These are phyloP conservation scores for Lotmaria passim DNA, from an alignment of 208 protist species.

Conservation along the genomic window DNA sequence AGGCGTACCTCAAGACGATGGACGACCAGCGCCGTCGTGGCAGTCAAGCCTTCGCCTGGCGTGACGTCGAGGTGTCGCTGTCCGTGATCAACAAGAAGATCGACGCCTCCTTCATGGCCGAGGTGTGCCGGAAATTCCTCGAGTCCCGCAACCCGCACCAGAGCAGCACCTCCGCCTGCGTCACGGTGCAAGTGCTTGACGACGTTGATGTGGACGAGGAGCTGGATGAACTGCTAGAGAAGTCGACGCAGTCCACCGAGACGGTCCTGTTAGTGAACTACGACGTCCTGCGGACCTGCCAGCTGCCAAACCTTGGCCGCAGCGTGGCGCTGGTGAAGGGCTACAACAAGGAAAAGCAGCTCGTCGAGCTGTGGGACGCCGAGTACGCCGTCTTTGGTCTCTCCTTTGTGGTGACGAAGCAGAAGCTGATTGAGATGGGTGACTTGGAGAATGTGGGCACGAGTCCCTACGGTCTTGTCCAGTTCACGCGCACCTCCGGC, in stretches of 20 bases:
- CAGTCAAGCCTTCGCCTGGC: slow-evolving; percentile 88
- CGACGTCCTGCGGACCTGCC: slow-evolving; percentile 66
- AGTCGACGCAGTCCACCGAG: slow-evolving; percentile 58
- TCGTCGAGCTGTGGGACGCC: slow-evolving; percentile 80
- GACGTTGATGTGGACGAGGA: slow-evolving; percentile 78
- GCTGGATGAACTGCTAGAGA: slow-evolving; percentile 65
- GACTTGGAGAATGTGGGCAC: slow-evolving; percentile 78
- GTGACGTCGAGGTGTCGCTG: slow-evolving; percentile 88
- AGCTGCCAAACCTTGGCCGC: slow-evolving; percentile 61
- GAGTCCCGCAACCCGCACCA: slow-evolving; percentile 59
- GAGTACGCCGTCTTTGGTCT: slow-evolving; percentile 88
- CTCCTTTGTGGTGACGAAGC: slow-evolving; percentile 53
- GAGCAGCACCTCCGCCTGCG: slow-evolving; percentile 16
- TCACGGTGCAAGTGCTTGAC: slow-evolving; percentile 74
- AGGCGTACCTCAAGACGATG: slow-evolving; percentile 90
- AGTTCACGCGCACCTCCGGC: slow-evolving; percentile 46
- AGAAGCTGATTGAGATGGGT: slow-evolving; percentile 76
- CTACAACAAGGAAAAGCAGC: slow-evolving; percentile 70
- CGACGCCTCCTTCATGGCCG: slow-evolving; percentile 77
- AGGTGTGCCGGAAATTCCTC: slow-evolving; percentile 83
- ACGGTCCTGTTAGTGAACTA: slow-evolving; percentile 87
- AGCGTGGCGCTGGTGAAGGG: slow-evolving; percentile 78
- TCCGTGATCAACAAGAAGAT: slow-evolving; percentile 89
- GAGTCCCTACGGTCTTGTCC: slow-evolving; percentile 81
- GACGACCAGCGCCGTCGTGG: slow-evolving; percentile 81